Base-by-base conservation (phyloP, 2,329 filamentous ascomycete genomes). In the Phialocephala sp. region DNA sequence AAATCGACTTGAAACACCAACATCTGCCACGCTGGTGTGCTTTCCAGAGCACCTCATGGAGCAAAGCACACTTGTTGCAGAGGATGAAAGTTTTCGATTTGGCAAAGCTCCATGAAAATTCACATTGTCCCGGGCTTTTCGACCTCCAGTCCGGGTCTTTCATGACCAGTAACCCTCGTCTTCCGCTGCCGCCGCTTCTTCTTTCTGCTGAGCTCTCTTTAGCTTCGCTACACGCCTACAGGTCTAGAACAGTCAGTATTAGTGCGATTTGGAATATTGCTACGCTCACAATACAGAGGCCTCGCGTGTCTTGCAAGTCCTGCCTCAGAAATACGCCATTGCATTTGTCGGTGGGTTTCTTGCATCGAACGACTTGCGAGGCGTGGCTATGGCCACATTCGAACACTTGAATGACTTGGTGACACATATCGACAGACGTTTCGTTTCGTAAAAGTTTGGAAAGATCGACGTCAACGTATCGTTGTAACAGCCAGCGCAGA, bases 331-430 rank as follows among this genome's bases (percentile, higher is more conserved):
- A 75, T 1, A 72, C 60, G 18, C 62, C 66, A 35, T 68, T 65
- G 47, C 73, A 74, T 45, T 69, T 45, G 15, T 36, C 59, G 22
- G 63, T 68, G 27, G 67, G 68, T 5, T 65, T 65, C 11, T 65
- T 66, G 63, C 73, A 75, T 39, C 36, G 58, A 20, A 73, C 57
- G 15, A 58, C 56, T 59, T 66, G 65, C 3, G 69, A 68, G 12
- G 58, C 22, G 54, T 61, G 70, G 11, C 64, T 68, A 63, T 75
- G 74, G 14, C 69, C 71, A 37, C 73, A 75, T 11, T 71, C 67
- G 58, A 71, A 74, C 18, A 75, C 59, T 57, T 67, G 64, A 15
- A 70, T 71, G 63, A 74, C 59, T 70, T 75, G 73, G 64, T 74
- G 66, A 55, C 73, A 75, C 72, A 75, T 75, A 1, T 27, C 64